Base-by-base conservation (phyloP, 371 early-diverging fungal species). In the Apophysomyces sp. region DNA sequence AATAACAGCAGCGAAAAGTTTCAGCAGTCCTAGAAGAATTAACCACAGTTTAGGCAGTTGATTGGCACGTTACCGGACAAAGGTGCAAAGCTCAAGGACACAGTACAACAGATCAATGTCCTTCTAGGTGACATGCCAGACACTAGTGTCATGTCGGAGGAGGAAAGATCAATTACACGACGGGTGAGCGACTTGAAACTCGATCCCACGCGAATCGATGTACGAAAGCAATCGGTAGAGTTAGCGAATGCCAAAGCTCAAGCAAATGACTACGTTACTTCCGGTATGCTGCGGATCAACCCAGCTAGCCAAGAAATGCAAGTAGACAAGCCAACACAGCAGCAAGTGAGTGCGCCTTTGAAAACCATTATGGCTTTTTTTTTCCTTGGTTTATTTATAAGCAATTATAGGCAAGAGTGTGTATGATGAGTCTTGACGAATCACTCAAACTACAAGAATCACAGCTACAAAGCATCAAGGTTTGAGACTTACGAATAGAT, bases 371-470 rank as follows among this genome's bases (percentile, higher is more conserved):
- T n/a, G 8, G 27, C 27, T 31, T 24, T 21, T 32, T 29, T 21
- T 12, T 15, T 16, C 1, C 8, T 34, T 34, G 11, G 1, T 13
- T 13, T 6, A 41, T 18, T 13, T 41, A 41, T n/a, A 41, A 41
- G n/a, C 6, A n/a, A 15, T 24, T 29, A 40, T n/a, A 57, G 62
- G 12, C 53, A 5, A 57, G 40, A 34, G 58, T 65, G 8, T 66
- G 66, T 26, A 71, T 77, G 69, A 70, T 77, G 40, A 64, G 71
- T 54, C 54, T 77, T 16, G 70, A 77, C 16, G 78, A 77, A 55
- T 77, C 78, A 0, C 60, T 77, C 28, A 57, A 72, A 49, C 21
- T 77, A 34, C 74, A 77, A 28, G 71, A 74, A 44, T 60, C 58
- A 6, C 72, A 74, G 36, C 70, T 68, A 54, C 68, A 72, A 51